phyloP scores from a whole-genome alignment of 208 protist species.

The Trypanosomatidae sp. region DNA sequence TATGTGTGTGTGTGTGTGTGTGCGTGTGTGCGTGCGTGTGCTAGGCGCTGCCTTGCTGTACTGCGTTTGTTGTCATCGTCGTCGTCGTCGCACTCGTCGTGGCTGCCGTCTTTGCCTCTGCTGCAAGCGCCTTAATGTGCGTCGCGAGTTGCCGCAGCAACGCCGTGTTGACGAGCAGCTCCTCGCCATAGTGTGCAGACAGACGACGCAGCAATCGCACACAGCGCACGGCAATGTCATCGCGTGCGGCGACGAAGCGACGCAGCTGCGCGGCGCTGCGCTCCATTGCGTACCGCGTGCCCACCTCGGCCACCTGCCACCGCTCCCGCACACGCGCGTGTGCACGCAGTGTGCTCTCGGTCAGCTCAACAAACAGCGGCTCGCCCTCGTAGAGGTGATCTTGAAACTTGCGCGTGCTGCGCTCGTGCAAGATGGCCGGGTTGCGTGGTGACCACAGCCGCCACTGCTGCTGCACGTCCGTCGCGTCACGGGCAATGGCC shows the following conservation, averaged over 20 bases:
- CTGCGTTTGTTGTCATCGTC: not conserved
- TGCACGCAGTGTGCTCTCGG: constrained; percentile 12
- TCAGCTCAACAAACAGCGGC: constrained; percentile 69
- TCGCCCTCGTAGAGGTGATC: constrained; percentile 82
- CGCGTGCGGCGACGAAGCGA: constrained; percentile 31
- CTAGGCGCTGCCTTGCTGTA: not conserved
- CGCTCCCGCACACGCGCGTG: constrained; percentile 32
- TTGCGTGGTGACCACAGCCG: constrained; percentile 76
- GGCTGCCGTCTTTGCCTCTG: not conserved
- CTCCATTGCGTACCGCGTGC: constrained; percentile 40
- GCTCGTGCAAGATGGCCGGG: constrained; percentile 65
- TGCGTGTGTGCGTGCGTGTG: not conserved
- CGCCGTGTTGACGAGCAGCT: constrained; percentile 16
- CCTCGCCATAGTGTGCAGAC: constrained; percentile 46
- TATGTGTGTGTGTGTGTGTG: not conserved
- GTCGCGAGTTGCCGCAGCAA: not conserved
- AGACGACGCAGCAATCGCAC: constrained; percentile 29
- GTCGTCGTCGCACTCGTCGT: not conserved
- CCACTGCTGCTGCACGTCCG: constrained; percentile 48
- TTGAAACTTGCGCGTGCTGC: constrained; percentile 66
- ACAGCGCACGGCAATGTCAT: constrained; percentile 14
- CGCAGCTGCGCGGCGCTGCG: constrained; percentile 14
- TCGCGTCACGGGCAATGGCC: constrained; percentile 38
- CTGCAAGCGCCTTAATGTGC: constrained; percentile 1
- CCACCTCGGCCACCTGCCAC: constrained; percentile 60